Evolutionary conservation across 2,329 filamentous ascomycete genomes (phyloP).

Genomic region (Talaromyces sp.): DNA sequence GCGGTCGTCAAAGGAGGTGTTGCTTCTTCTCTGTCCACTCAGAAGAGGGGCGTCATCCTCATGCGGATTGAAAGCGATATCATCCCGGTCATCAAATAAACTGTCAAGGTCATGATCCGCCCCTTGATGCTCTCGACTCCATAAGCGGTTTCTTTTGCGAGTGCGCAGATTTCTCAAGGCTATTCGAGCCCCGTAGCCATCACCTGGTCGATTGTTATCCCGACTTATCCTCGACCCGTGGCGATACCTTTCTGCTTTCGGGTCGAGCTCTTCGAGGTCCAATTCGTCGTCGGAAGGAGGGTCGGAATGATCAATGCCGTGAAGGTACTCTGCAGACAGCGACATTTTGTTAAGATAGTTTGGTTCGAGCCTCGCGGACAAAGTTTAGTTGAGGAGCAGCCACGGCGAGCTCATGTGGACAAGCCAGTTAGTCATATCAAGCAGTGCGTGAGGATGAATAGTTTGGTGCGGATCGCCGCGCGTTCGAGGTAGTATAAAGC

Average conservation of each 20-base stretch:
- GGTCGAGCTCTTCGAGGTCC: slow-evolving; percentile 46
- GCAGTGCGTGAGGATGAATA: slow-evolving; percentile 18
- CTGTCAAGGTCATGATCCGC: slow-evolving; percentile 63
- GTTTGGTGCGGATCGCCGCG: background rate
- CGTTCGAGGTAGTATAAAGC: background rate
- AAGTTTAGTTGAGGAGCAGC: slow-evolving; percentile 22
- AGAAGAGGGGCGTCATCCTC: slow-evolving; percentile 75
- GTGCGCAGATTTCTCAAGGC: slow-evolving; percentile 50
- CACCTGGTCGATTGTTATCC: slow-evolving; percentile 28
- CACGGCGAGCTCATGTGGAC: slow-evolving; percentile 21
- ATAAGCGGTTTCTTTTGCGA: slow-evolving; percentile 44
- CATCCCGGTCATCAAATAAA: slow-evolving; percentile 62
- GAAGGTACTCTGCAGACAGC: slow-evolving; percentile 36
- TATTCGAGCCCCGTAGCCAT: slow-evolving; percentile 39
- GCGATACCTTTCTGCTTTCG: slow-evolving; percentile 29
- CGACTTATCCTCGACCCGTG: slow-evolving; percentile 24
- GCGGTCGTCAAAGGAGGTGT: slow-evolving; percentile 35
- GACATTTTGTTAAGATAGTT: slow-evolving; percentile 29
- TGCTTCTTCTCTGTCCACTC: slow-evolving; percentile 43
- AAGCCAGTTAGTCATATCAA: slow-evolving; percentile 27
- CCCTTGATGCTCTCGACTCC: slow-evolving; percentile 32
- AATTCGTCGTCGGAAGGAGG: slow-evolving; percentile 41
- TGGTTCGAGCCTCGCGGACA: slow-evolving; percentile 9
- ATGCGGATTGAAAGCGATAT: slow-evolving; percentile 49
- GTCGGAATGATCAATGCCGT: slow-evolving; percentile 31